A percentile compares a stretch with the other conserved stretches of the same genome.
Conservation (phyloP, 208 protist genomes). For the Porcisia hertigi region DNA sequence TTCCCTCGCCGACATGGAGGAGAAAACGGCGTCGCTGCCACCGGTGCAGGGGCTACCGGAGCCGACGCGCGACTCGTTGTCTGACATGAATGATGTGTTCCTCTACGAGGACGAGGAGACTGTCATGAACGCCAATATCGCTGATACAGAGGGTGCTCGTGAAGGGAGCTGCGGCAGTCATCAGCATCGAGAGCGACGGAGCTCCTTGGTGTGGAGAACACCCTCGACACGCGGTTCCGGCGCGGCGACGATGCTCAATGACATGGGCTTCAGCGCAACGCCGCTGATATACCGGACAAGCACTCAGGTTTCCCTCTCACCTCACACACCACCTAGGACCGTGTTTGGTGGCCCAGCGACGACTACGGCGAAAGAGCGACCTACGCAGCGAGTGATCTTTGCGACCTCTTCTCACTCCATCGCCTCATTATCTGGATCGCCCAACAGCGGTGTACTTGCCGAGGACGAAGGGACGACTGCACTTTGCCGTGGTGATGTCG, state of each 20-base stretch:
- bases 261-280: constrained; percentile 18
- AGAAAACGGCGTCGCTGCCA: neutral
- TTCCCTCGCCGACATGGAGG: neutral
- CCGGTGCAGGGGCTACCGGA: neutral
- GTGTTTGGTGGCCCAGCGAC: neutral
- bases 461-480: neutral
- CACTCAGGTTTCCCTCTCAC: constrained; percentile 18
- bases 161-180: constrained; percentile 1
- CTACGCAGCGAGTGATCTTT: constrained; percentile 2
- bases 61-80: constrained; percentile 30
- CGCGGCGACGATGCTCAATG: neutral
- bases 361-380: neutral
- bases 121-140: neutral
- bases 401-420: neutral
- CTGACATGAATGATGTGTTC: constrained; percentile 52
- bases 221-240: constrained; percentile 17
- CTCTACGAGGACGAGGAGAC: constrained; percentile 48
- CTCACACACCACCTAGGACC: neutral
- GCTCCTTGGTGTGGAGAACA: constrained; percentile 35
- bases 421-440: neutral
- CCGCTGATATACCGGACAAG: constrained; percentile 30
- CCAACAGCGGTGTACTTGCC: neutral
- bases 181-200: constrained; percentile 19
- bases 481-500: neutral
- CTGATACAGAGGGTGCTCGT: neutral